phyloP scores from a whole-genome alignment of 345 rosid species.

The Alliaria petiolata region DNA sequence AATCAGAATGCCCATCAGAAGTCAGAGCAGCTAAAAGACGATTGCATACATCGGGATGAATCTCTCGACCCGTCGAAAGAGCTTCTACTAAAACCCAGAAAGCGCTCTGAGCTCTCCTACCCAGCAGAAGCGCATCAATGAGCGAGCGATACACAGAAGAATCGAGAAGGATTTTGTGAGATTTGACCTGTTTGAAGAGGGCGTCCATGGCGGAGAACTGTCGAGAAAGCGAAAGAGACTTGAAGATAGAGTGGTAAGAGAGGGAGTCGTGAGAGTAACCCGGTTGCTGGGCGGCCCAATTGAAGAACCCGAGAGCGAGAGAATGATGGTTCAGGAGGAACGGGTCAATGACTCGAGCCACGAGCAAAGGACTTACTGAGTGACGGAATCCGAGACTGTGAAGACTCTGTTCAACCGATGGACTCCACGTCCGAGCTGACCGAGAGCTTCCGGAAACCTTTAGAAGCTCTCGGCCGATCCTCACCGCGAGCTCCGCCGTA shows the following conservation, averaged over 20 bases:
- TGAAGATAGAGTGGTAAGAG: constrained; percentile 69
- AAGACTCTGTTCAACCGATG: constrained; percentile 60
- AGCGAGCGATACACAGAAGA: constrained; percentile 44
- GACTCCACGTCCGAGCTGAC: constrained; percentile 57
- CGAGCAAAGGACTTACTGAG: constrained; percentile 56
- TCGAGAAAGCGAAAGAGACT: constrained; percentile 63
- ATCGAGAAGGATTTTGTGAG: constrained; percentile 49
- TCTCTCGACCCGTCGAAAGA: constrained; percentile 21
- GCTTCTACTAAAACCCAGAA: constrained; percentile 56
- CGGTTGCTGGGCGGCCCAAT: constrained; percentile 91
- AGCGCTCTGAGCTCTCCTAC: constrained; percentile 48
- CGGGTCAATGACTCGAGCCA: constrained; percentile 75
- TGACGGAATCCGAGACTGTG: constrained; percentile 51
- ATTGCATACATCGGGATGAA: constrained; percentile 59
- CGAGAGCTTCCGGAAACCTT: constrained; percentile 39
- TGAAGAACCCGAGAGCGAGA: constrained; percentile 87
- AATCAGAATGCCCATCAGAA: constrained; percentile 45
- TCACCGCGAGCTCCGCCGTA: constrained; percentile 48
- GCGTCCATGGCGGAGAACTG: constrained; percentile 53
- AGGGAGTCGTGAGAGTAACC: constrained; percentile 59
- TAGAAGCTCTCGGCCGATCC: constrained; percentile 62
- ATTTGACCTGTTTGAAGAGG: constrained; percentile 55
- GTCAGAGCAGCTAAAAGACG: constrained; percentile 61
- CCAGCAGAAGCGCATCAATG: constrained; percentile 45
- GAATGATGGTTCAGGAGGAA: constrained; percentile 61